phyloP scores from a whole-genome alignment of 2,329 filamentous ascomycete species.

The Cadophora gregata region DNA sequence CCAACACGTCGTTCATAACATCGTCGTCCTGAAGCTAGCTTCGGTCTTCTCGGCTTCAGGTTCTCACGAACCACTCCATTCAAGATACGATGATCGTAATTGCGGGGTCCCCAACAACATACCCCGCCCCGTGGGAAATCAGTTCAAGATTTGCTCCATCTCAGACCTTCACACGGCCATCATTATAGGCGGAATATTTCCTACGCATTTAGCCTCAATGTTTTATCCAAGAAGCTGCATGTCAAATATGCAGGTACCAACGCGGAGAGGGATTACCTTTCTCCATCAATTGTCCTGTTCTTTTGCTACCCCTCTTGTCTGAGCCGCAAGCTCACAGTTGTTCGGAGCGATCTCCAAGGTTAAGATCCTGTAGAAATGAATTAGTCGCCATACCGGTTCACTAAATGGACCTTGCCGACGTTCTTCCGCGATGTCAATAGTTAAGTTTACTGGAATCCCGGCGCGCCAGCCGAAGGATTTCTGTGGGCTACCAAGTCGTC shows the following conservation, averaged over 20 bases:
- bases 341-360: background rate
- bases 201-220: background rate
- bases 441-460: background rate
- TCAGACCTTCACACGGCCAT: background rate
- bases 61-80: background rate
- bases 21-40: background rate
- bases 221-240: background rate
- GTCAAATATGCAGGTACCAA: conserved; percentile 14
- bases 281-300: conserved; percentile 8
- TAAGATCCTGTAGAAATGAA: background rate
- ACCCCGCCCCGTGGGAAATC: background rate
- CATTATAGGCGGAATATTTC: background rate
- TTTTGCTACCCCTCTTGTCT: background rate
- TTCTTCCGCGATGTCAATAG: background rate
- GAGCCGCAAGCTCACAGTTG: background rate
- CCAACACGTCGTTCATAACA: background rate
- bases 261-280: conserved; percentile 13
- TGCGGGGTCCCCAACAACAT: background rate
- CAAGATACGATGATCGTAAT: background rate
- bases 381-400: background rate
- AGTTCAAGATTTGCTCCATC: background rate
- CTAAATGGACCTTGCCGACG: background rate
- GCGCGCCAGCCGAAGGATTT: background rate
- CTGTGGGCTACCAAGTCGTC: background rate
- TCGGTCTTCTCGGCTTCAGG: background rate